Conservation (phyloP, 768 basidiomycete species). For the Cantharellus anzutake region DNA sequence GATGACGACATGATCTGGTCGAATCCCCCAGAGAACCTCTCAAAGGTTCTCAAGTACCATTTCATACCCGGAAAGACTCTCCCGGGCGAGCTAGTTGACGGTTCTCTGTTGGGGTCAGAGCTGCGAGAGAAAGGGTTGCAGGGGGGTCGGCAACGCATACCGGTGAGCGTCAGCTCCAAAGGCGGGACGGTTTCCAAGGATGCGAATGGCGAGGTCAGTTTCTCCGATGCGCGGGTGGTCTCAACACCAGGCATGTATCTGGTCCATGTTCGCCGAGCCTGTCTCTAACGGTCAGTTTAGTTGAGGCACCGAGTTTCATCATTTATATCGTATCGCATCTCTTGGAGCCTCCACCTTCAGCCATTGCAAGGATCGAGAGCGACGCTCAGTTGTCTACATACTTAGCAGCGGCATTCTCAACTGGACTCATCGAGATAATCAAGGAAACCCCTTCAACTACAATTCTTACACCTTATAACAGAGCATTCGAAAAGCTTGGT, state of each 20-base stretch:
- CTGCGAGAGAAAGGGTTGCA: conserved; percentile 51
- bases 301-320: conserved; percentile 53
- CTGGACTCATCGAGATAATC: conserved; percentile 54
- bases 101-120: conserved; percentile 63
- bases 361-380: conserved; percentile 63
- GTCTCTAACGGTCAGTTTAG: conserved; percentile 19
- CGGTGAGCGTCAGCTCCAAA: conserved; percentile 33
- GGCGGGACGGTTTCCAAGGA: conserved; percentile 13
- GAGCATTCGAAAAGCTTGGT: conserved; percentile 77
- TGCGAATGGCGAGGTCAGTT: conserved; percentile 37
- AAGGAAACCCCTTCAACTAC: conserved; percentile 50
- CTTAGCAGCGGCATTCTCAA: conserved; percentile 77
- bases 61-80: conserved; percentile 72
- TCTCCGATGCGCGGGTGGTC: conserved; percentile 67
- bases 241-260: conserved; percentile 46
- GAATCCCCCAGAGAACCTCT: conserved; percentile 29
- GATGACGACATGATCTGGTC: conserved; percentile 52
- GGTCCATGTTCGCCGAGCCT: background rate
- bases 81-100: conserved; percentile 47
- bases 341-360: conserved; percentile 63
- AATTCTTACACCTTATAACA: conserved; percentile 73
- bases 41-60: conserved; percentile 65
- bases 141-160: conserved; percentile 49
- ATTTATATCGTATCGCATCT: conserved; percentile 83
- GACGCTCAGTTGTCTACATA: conserved; percentile 77